Evolutionary conservation across 192 early-diverging fungal species (phyloP), one percentile per base, ranked within the genome.

Genomic region (Coemansia pectinata): DNA sequence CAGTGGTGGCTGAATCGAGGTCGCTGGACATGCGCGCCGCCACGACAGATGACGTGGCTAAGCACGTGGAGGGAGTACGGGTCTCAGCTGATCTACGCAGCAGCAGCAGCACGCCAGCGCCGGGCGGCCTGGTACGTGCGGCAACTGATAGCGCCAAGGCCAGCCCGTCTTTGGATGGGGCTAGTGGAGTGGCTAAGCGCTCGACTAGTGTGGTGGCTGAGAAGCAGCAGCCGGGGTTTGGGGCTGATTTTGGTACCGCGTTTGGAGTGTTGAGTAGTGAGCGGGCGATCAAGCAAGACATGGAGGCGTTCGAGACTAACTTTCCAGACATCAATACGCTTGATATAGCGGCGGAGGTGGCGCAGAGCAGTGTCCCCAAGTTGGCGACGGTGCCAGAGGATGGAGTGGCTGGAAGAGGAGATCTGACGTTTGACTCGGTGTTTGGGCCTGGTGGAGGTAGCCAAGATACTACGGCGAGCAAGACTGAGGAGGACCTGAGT

Each of bases 401-500:
- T 8, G 39, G 34, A 5, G 60, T 12, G 19, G 25, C 41, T 31
- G 47, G 4, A 17, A 17, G 11, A 5, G 66, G 70, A 10, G 76
- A 70, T 12, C 47, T 83, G 73, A 83, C 81, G 4, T 83, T 83
- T 62, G 81, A 83, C 60, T 78, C 81, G 19, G 76, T 83, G 62
- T 83, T 83, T 78, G 81, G 81, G 31, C 25, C 68, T 5, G 66
- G 67, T 38, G 59, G 67, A 29, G 57, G 45, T n/a, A 17, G 29
- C 21, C 33, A 66, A 36, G 63, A 74, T 11, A 8, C 53, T 6
- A 53, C 29, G 4, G 40, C 19, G 59, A 57, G 42, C 12, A 70
- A 66, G 44, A 33, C 50, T 17, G 53, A 63, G 38, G 61, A 36
- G 12, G 38, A 50, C 38, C 41, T 36, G 19, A 19, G 14, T 21